phyloP scores from a whole-genome alignment of 345 rosid genomes.

The Mallotus nudiflorus region DNA sequence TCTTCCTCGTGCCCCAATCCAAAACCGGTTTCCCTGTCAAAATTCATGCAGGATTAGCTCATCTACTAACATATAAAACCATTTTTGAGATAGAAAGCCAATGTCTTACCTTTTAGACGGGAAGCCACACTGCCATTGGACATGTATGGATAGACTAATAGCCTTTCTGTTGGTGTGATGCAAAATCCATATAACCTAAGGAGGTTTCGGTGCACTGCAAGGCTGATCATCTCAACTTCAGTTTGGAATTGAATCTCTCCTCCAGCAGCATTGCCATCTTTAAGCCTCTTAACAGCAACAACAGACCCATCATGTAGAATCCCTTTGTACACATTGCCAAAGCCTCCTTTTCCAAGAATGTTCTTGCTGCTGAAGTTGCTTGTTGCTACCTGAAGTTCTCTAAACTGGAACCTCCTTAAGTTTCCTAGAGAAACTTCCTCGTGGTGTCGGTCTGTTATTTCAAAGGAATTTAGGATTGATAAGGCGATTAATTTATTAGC shows the following conservation, averaged over 20 bases:
- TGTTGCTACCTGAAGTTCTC: conserved; percentile 84
- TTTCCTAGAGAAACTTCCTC: conserved; percentile 90
- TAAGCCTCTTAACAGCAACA: conserved; percentile 93
- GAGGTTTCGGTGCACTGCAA: conserved; percentile 93
- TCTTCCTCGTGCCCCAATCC: conserved; percentile 94
- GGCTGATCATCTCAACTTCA: conserved; percentile 97
- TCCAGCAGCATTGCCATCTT: conserved; percentile 75
- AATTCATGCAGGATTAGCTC: conserved; percentile 1
- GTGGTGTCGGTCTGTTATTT: conserved; percentile 49
- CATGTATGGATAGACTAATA: conserved; percentile 94
- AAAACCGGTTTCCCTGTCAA: conserved; percentile 62
- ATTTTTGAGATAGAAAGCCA: not conserved
- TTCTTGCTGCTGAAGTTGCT: conserved; percentile 83
- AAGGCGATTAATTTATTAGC: not conserved
- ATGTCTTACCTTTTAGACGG: conserved; percentile 75
- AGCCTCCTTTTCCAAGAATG: conserved; percentile 94
- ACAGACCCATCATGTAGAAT: conserved; percentile 72
- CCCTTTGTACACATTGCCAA: conserved; percentile 91
- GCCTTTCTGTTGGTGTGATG: conserved; percentile 78
- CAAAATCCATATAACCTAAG: conserved; percentile 88
- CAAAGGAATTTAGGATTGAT: not conserved
- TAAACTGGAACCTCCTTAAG: conserved; percentile 80
- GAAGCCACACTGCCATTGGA: conserved; percentile 96
- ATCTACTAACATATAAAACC: not conserved
- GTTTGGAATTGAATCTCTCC: conserved; percentile 90